phyloP scores from a whole-genome alignment of 306 rosid species.

The Casuarina equisetifolia region DNA sequence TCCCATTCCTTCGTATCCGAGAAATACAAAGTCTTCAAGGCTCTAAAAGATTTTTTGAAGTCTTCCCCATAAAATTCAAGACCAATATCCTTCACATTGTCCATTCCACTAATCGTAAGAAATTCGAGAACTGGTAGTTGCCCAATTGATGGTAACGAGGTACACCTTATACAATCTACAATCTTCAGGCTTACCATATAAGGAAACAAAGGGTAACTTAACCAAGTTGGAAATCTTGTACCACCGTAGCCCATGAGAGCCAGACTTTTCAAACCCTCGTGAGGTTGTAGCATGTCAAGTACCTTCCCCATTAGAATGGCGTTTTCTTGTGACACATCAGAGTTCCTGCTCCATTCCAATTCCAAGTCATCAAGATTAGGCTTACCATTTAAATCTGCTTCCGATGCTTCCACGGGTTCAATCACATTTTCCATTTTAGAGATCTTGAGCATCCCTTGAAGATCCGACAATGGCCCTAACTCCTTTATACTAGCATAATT shows the following conservation, averaged over 20 bases:
- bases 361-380: too few species aligned
- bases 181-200: background rate
- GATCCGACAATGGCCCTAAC: background rate
- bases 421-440: too few species aligned
- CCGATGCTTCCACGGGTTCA: too few species aligned
- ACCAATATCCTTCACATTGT: background rate
- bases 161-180: background rate
- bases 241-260: background rate
- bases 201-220: background rate
- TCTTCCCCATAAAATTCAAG: conserved; percentile 4
- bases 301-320: background rate
- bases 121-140: background rate
- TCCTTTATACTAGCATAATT: too few species aligned
- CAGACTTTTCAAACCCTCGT: background rate
- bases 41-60: background rate
- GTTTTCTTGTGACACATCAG: background rate
- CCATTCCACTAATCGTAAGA: background rate
- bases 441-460: background rate
- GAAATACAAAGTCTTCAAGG: background rate
- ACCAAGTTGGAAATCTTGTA: conserved; percentile 2
- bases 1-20: background rate
- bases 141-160: conserved; percentile 3
- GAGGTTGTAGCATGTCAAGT: conserved; percentile 5
- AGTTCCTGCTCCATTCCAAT: too few species aligned
- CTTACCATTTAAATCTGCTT: too few species aligned